Conservation (phyloP, 2,329 filamentous ascomycete species). For the Xylariaceae sp. region DNA sequence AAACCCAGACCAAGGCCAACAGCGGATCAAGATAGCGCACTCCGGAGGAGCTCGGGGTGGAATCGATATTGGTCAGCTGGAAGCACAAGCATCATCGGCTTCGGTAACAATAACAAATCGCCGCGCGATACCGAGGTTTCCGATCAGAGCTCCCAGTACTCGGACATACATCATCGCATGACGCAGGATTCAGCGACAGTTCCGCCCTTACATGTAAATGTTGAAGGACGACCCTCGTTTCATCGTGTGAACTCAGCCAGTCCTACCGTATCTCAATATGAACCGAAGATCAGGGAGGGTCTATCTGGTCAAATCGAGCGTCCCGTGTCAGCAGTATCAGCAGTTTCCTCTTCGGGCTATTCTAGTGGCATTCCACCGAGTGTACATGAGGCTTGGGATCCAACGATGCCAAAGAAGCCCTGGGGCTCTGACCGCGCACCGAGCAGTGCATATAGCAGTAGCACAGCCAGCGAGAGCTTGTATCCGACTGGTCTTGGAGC, state of each 20-base stretch:
- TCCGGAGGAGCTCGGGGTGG: conserved; percentile 74
- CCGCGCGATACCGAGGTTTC: conserved; percentile 60
- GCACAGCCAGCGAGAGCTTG: conserved; percentile 38
- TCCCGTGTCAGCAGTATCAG: conserved; percentile 57
- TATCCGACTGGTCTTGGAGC: conserved; percentile 52
- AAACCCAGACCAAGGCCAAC: conserved; percentile 47
- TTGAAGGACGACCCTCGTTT: conserved; percentile 61
- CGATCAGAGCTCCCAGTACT: conserved; percentile 64
- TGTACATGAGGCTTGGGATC: conserved; percentile 63
- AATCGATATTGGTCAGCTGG: conserved; percentile 80
- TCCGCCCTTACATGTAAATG: conserved; percentile 70
- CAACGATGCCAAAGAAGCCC: conserved; percentile 50
- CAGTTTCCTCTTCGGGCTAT: conserved; percentile 61
- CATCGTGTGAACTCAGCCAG: conserved; percentile 73
- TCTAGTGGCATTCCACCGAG: conserved; percentile 72
- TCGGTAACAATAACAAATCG: conserved; percentile 49
- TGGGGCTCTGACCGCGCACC: conserved; percentile 60
- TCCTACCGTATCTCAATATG: conserved; percentile 70
- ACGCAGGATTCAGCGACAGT: conserved; percentile 74
- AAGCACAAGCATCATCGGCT: conserved; percentile 70
- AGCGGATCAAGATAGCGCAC: conserved; percentile 48
- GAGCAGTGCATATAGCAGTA: conserved; percentile 59
- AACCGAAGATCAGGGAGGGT: conserved; percentile 60
- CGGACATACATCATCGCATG: conserved; percentile 54
- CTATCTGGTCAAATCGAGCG: conserved; percentile 69